A percentile compares a stretch with the other conserved stretches of the same genome.
Conservation (phyloP, 495 filamentous ascomycete species). For the Sordaria brevicollis region DNA sequence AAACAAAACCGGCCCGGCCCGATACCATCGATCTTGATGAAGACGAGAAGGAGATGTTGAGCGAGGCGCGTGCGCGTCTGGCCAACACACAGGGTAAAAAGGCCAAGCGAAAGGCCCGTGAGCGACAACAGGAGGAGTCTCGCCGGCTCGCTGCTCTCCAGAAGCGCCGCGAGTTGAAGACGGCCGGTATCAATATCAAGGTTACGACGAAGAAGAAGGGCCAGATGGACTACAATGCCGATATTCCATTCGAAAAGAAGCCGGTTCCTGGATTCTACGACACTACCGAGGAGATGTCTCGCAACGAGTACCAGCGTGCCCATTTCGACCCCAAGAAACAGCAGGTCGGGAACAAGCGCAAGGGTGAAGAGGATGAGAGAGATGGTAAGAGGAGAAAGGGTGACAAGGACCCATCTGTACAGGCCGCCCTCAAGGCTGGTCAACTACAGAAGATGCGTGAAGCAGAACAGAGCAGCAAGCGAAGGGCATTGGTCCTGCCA, state of each 20-base stretch:
- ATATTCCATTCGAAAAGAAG: constrained; percentile 93
- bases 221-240: constrained; percentile 99
- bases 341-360: constrained; percentile 90
- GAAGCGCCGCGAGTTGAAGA: constrained; percentile 93
- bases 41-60: constrained; percentile 99
- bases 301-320: constrained; percentile 80
- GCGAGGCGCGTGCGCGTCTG: constrained; percentile 88
- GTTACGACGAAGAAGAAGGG: constrained; percentile 85
- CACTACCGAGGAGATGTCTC: constrained; percentile 64
- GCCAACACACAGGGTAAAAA: constrained; percentile 99
- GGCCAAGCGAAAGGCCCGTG: constrained; percentile 93
- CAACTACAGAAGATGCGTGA: constrained; percentile 94
- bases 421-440: constrained; percentile 86
- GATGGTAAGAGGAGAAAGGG: constrained; percentile 78
- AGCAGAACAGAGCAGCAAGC: constrained; percentile 92
- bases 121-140: constrained; percentile 91
- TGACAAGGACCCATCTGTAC: constrained; percentile 71
- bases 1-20: constrained; percentile 91
- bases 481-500: constrained; percentile 68
- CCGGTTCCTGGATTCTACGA: constrained; percentile 89
- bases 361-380: constrained; percentile 74
- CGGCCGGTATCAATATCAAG: constrained; percentile 97
- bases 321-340: constrained; percentile 92
- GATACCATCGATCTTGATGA: constrained; percentile 98
- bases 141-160: constrained; percentile 79